Conservation (phyloP, 2,329 filamentous ascomycete species). For the Apiospora arundinis region DNA sequence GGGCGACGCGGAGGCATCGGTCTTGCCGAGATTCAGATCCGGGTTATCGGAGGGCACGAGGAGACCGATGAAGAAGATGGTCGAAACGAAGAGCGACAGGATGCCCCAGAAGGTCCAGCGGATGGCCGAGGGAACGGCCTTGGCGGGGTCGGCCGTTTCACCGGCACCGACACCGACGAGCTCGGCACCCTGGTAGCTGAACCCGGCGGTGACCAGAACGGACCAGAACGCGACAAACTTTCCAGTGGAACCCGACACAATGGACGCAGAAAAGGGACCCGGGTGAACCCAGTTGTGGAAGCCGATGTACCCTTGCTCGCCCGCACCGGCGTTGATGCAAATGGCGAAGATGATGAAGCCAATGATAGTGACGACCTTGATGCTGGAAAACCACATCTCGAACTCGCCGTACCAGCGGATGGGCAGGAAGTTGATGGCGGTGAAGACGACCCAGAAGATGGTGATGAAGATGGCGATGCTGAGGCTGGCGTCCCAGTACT, state of each 20-base stretch:
- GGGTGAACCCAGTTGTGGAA: slow-evolving; percentile 75
- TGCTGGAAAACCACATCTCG: slow-evolving; percentile 78
- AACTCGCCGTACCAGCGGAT: slow-evolving; percentile 77
- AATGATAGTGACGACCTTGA: slow-evolving; percentile 78
- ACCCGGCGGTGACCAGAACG: slow-evolving; percentile 71
- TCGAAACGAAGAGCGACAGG: slow-evolving; percentile 69
- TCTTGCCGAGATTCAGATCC: slow-evolving; percentile 36
- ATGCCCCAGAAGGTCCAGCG: slow-evolving; percentile 79
- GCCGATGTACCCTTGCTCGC: slow-evolving; percentile 73
- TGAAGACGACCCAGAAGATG: slow-evolving; percentile 76
- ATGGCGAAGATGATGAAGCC: slow-evolving; percentile 81
- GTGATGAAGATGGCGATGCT: slow-evolving; percentile 75
- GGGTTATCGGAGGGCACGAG: slow-evolving; percentile 63
- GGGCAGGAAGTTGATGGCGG: slow-evolving; percentile 72
- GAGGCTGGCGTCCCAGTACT: slow-evolving; percentile 71
- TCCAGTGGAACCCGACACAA: slow-evolving; percentile 59
- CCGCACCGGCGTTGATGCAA: slow-evolving; percentile 75
- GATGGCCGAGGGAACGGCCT: slow-evolving; percentile 75
- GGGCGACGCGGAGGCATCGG: slow-evolving; percentile 69
- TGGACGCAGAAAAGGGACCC: slow-evolving; percentile 69
- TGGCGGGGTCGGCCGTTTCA: slow-evolving; percentile 75
- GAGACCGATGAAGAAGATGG: slow-evolving; percentile 74
- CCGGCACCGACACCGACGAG: slow-evolving; percentile 80
- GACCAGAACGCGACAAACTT: slow-evolving; percentile 75
- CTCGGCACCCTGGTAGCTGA: slow-evolving; percentile 76